Base-by-base conservation (phyloP, 495 filamentous ascomycete species). In the Aspergillus asperescens region DNA sequence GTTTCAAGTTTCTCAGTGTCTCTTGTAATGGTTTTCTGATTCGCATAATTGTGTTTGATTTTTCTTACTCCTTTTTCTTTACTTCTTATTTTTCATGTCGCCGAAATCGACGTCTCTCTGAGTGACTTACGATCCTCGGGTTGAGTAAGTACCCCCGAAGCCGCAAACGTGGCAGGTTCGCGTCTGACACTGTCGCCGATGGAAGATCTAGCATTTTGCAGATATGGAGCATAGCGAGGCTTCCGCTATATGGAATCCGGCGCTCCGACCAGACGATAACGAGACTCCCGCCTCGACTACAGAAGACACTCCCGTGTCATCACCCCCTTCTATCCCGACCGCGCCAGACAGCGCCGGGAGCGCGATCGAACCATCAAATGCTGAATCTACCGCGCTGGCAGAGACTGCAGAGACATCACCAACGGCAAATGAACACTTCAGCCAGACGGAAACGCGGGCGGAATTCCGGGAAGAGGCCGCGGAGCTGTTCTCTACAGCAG, bases 221-320 rank as follows among this genome's bases (percentile, higher is more conserved):
- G 56, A 16, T 32, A 58, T 59, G 62, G 52, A 61, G 20, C 37
- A 58, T 29, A 41, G 35, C 20, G 63, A 65, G 16, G 59, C 55
- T 8, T 48, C 49, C 5, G 57, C 57, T 32, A 51, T 61, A 1
- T 78, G 75, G 75, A 71, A 78, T 66, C 70, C 72, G 41, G 70
- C 73, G 1, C 54, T 67, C 16, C 59, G 65, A 54, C 63, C 71
- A 16, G 68, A 73, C 12, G 55, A 57, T 39, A 31, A 58, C 28
- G 43, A 37, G 15, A 10, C 34, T 13, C 13, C 47, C 13, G 48
- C 35, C 40, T 44, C 57, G 40, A 53, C 59, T 15, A 37, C 39
- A 48, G 52, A 58, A 47, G 18, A 50, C 32, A 40, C 28, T 8
- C 29, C 48, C 32, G 52, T 40, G 20, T 43, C 48, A 15, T 31